A percentile compares a stretch with the other conserved stretches of the same genome.
phyloP scores from a whole-genome alignment of 371 early-diverging fungal species.

The Actinomortierella ambigua region DNA sequence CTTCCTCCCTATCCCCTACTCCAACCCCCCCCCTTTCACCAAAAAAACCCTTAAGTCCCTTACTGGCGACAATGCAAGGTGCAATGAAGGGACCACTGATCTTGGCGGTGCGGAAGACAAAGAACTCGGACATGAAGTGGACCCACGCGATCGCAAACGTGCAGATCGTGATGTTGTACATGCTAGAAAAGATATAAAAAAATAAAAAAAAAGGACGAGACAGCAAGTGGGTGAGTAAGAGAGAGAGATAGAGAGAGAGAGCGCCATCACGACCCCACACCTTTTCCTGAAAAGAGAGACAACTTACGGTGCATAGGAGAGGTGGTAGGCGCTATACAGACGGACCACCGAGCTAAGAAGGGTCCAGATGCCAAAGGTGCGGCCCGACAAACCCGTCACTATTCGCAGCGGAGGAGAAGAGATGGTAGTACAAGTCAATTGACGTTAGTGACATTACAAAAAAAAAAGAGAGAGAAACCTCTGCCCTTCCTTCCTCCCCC shows the following conservation, averaged over 20 bases:
- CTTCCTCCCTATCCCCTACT: neutral
- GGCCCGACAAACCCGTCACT: conserved; percentile 74
- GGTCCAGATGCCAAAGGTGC: conserved; percentile 85
- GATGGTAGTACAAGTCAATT: neutral
- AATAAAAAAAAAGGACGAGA: neutral
- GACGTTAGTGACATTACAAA: neutral
- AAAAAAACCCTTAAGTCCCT: conserved; percentile 11
- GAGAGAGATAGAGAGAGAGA: conserved; percentile 3
- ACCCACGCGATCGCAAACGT: conserved; percentile 75
- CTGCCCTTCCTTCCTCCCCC: too few relatives aligned
- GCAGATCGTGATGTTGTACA: conserved; percentile 73
- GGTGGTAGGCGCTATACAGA: conserved; percentile 77
- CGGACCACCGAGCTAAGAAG: conserved; percentile 75
- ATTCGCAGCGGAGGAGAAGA: neutral
- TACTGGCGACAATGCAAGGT: conserved; percentile 74
- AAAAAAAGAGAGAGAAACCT: neutral
- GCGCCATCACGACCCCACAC: neutral
- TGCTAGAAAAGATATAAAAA: conserved; percentile 48
- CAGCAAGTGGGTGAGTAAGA: conserved; percentile 7
- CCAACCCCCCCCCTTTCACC: neutral
- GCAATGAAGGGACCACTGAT: conserved; percentile 65
- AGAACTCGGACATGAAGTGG: conserved; percentile 71
- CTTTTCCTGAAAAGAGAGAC: neutral
- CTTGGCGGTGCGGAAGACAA: conserved; percentile 74
- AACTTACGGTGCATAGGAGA: conserved; percentile 69